A percentile compares a stretch with the other conserved stretches of the same genome.
These are phyloP conservation scores for Voacanga thouarsii DNA, from an alignment of 257 asterid genomes.

Conservation along the genomic window DNA sequence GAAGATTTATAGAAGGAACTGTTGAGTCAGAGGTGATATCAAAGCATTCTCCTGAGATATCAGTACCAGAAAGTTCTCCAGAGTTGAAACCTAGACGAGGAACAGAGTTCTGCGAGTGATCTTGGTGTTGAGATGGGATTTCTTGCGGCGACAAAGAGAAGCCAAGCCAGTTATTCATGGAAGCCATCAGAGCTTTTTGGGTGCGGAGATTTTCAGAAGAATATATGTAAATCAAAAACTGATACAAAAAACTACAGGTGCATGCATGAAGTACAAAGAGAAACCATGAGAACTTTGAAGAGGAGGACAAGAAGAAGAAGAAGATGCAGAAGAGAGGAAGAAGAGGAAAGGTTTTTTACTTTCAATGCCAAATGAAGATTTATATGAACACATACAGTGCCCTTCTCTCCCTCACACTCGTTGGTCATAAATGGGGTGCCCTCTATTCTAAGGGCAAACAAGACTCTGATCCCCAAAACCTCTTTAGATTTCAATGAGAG, in stretches of 20 bases:
- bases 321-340: slow-evolving; percentile 30
- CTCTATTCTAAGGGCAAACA: slow-evolving; percentile 44
- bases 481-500: slow-evolving; percentile 30
- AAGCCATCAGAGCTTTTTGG: slow-evolving; percentile 25
- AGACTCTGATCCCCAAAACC: slow-evolving; percentile 58
- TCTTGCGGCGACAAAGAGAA: slow-evolving; percentile 63
- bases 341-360: slow-evolving; percentile 19
- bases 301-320: slow-evolving; percentile 12
- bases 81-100: slow-evolving; percentile 29
- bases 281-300: slow-evolving; percentile 15
- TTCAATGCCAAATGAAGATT: slow-evolving; percentile 34
- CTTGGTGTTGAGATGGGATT: slow-evolving; percentile 27
- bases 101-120: slow-evolving; percentile 25
- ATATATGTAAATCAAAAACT: background rate
- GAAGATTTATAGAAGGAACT: slow-evolving; percentile 47
- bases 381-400: slow-evolving; percentile 18
- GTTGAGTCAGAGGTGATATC: slow-evolving; percentile 43
- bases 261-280: slow-evolving; percentile 41
- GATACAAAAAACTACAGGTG: slow-evolving; percentile 16
- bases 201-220: slow-evolving; percentile 9
- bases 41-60: slow-evolving; percentile 39
- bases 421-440: slow-evolving; percentile 59
- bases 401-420: slow-evolving; percentile 33
- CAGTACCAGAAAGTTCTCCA: slow-evolving; percentile 23
- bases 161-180: slow-evolving; percentile 73